Evolutionary conservation across 2,329 filamentous ascomycete species (phyloP).

Genomic region (Berkeleyomyces rouxiae): DNA sequence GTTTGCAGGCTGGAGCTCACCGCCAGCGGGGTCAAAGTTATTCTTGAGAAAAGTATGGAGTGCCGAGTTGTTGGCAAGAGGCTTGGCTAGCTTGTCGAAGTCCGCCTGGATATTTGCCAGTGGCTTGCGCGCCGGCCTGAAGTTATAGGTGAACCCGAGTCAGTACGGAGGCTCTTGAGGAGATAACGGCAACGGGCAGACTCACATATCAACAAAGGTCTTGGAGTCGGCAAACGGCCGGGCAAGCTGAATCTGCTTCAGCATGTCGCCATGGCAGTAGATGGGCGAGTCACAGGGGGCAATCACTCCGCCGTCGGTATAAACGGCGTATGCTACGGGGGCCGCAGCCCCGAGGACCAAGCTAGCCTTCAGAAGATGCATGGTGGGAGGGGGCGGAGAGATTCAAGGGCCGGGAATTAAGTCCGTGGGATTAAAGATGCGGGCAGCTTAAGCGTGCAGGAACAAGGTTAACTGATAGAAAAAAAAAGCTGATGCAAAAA

Average conservation of each 20-base stretch:
- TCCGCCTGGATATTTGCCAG: conserved; percentile 43
- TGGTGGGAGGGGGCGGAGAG: background rate
- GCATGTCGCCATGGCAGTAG: conserved; percentile 49
- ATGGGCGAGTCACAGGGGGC: conserved; percentile 51
- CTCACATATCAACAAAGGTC: conserved; percentile 53
- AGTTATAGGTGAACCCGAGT: background rate
- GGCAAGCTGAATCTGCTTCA: conserved; percentile 45
- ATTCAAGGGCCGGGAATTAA: background rate
- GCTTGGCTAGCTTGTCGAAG: conserved; percentile 41
- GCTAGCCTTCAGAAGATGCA: background rate
- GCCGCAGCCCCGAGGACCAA: conserved; percentile 8
- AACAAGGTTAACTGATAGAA: background rate
- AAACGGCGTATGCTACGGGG: conserved; percentile 26
- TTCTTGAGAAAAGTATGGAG: conserved; percentile 44
- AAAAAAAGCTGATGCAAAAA: background rate
- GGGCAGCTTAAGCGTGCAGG: background rate
- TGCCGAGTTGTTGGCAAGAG: conserved; percentile 45
- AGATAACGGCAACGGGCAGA: conserved; percentile 1
- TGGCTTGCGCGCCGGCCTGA: conserved; percentile 41
- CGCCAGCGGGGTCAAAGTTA: conserved; percentile 47
- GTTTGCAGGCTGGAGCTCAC: conserved; percentile 41
- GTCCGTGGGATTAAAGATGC: background rate
- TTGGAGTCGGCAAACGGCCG: conserved; percentile 50
- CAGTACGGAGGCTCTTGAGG: conserved; percentile 1
- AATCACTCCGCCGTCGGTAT: conserved; percentile 41